Evolutionary conservation across 2,329 filamentous ascomycete genomes (phyloP), one percentile per base, ranked within the genome.

Genomic region (Exophiala sp.): DNA sequence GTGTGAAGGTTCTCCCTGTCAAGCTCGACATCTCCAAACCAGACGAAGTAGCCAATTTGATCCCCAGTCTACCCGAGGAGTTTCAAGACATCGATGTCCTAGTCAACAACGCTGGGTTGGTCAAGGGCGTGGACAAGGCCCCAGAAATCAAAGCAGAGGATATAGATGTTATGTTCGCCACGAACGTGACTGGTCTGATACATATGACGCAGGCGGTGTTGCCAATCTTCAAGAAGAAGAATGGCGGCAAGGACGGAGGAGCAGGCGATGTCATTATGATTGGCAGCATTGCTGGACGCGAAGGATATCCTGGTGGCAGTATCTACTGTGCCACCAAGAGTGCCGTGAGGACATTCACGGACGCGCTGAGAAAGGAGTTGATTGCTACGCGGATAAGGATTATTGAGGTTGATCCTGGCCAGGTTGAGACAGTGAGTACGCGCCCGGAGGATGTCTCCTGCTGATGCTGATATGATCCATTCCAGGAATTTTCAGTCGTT

Each of bases 321-420:
- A 95, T 96, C 68, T 96, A 96, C 79, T 96, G 91, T 71, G 89
- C 91, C 1, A 91, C 88, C 55, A 96, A 96, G 74, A 89, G 91
- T 16, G 91, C 91, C 1, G 87, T 96, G 52, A 83, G 87, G 63
- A 87, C 81, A 62, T 96, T 95, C 73, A 91, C 89, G 0, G 90
- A 95, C 52, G 81, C 86, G 9, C 72, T 96, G 68, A 80, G 91
- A 62, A 89, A 85, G 69, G 91, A 96, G 74, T 79, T 95, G 55
- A 86, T 96, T 62, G 79, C 87, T 5, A 89, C 86, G 14, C 79
- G 88, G 52, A 89, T 96, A 58, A 78, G 91, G 52, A 79, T 96
- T 57, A 95, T 96, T 59, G 88, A 90, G 71, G 80, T 96, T 65
- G 91, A 96, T 66, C 91, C 91, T 0, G 91, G 91, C 21, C 91